These are phyloP conservation scores for Phoenix roebelenii DNA, from an alignment of 176 grass and related monocot genomes.

Conservation along the genomic window DNA sequence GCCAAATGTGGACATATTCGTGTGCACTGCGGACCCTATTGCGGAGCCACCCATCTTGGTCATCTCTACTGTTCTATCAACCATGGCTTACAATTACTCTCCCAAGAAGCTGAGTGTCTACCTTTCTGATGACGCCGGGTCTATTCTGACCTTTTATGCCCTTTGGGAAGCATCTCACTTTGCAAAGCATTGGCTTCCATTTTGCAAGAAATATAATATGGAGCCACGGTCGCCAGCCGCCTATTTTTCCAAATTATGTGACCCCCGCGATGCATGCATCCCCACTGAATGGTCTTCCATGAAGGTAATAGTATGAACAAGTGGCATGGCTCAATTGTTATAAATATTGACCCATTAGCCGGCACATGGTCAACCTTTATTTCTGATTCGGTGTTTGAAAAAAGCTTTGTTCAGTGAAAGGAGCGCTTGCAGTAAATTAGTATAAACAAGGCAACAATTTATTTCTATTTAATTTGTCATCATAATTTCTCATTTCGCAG, in stretches of 20 bases:
- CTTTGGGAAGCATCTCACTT: conserved; percentile 46
- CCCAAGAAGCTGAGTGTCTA: conserved; percentile 55
- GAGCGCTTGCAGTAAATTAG: too few relatives aligned
- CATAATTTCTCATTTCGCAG: conserved; percentile 17
- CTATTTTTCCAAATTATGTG: conserved; percentile 30
- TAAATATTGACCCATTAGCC: background rate
- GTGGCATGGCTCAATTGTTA: background rate
- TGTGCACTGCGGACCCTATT: conserved; percentile 53
- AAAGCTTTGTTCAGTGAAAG: too few relatives aligned
- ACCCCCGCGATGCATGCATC: conserved; percentile 16
- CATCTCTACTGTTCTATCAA: conserved; percentile 59
- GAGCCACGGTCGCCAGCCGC: conserved; percentile 53
- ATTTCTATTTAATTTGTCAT: too few relatives aligned
- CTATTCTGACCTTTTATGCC: conserved; percentile 38
- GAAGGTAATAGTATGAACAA: conserved; percentile 31
- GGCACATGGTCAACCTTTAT: too few relatives aligned
- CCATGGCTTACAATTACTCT: conserved; percentile 74
- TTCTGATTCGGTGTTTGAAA: too few relatives aligned
- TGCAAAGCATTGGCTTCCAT: conserved; percentile 62
- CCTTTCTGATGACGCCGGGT: conserved; percentile 55
- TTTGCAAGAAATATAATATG: conserved; percentile 48
- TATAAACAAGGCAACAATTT: too few relatives aligned
- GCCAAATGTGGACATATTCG: conserved; percentile 55
- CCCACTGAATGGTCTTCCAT: conserved; percentile 29
- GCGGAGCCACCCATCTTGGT: conserved; percentile 67